Base-by-base conservation (phyloP, 1,139 yeast genomes). In the Diutina mesorugosa region DNA sequence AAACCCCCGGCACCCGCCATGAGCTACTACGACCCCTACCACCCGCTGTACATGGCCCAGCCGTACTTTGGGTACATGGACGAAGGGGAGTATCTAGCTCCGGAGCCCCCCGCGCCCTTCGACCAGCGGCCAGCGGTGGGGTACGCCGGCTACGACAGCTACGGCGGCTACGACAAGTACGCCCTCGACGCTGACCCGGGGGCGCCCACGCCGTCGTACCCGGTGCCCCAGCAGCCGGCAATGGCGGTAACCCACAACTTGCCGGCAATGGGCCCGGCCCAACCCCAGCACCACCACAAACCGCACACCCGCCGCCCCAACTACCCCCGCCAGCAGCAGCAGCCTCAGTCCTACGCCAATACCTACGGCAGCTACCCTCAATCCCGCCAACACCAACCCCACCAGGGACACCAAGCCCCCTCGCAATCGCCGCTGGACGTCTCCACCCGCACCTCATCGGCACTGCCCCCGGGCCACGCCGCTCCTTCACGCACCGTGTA, bases 401-500 rank as follows among this genome's bases (percentile, higher is more conserved):
- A 45, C 8, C 47, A 45, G 10, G 21, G 6, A 3, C 47, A 45
- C 47, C 47, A 45, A n/a, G 26, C 14, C 8, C 26, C 26, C 5
- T 16, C 47, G 21, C 47, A 61, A 58, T 47, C 64, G 62, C 14
- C 59, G 58, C 55, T 64, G 59, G 59, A 61, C 59, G 51, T 62
- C 60, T 21, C 64, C 38, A 50, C n/a, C 14, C 38, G 35, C 26
- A 30, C n/a, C 28, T 16, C 45, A 6, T 30, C 53, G 41, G 41
- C 41, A 10, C 18, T 16, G 21, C 30, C 50, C 6, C 28, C 55
- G 6, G 5, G 50, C 12, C 51, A 28, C 45, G 72, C 74, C 32
- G 87, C 87, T 1, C 90, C 90, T 38, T 84, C 90, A 21, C 80
- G 97, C 67, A 90, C 98, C 0, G 96, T 93, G 7, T 90, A 90